These are phyloP conservation scores for Spergularia azorica DNA, from an alignment of 179 eudicot species.

Conservation along the genomic window DNA sequence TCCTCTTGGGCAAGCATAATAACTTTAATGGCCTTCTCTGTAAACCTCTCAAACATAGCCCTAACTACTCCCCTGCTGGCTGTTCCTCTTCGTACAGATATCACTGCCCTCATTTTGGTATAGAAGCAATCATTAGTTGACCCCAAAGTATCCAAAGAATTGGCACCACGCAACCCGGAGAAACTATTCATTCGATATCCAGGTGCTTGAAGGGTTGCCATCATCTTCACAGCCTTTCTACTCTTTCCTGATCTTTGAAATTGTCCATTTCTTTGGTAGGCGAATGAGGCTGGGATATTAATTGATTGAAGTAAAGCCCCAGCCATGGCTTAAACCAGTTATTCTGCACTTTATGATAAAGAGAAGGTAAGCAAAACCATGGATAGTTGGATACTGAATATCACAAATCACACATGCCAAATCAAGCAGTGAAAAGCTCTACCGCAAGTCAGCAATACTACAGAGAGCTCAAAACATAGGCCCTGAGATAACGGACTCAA, in stretches of 20 bases:
- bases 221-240: constrained; percentile 53
- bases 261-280: constrained; percentile 48
- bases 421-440: not conserved
- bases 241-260: constrained; percentile 52
- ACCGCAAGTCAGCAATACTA: not conserved
- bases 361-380: constrained; percentile 18
- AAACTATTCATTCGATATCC: constrained; percentile 53
- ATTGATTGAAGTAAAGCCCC: constrained; percentile 71
- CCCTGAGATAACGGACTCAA: not conserved
- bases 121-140: constrained; percentile 48
- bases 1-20: constrained; percentile 98
- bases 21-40: constrained; percentile 97
- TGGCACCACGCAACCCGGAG: constrained; percentile 68
- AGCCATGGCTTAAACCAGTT: constrained; percentile 60
- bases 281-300: constrained; percentile 51
- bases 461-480: not conserved
- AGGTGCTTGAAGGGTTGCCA: constrained; percentile 45
- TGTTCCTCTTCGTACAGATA: constrained; percentile 48
- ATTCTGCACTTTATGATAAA: constrained; percentile 32
- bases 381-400: not conserved
- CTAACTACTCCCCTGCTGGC: constrained; percentile 53
- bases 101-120: constrained; percentile 52
- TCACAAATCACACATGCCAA: not conserved
- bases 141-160: constrained; percentile 51
- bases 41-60: constrained; percentile 96